Evolutionary conservation across 2,329 filamentous ascomycete species (phyloP).

Genomic region (Fusarium bactridioides): DNA sequence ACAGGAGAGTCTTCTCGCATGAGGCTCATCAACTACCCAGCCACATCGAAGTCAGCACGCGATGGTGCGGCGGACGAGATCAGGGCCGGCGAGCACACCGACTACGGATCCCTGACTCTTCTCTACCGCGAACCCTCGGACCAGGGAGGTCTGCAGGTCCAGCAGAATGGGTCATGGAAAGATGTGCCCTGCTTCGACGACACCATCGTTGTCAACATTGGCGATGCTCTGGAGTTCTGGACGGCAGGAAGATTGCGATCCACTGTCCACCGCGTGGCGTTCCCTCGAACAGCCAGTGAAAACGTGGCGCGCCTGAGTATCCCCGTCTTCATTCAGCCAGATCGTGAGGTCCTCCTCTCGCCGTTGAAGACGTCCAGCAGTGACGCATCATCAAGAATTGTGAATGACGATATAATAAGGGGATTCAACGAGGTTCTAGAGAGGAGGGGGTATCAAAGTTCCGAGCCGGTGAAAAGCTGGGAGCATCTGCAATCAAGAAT

Average conservation of each 20-base stretch:
- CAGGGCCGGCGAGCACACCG: background rate
- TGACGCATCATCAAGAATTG: accelerated
- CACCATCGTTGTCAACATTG: background rate
- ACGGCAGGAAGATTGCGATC: accelerated
- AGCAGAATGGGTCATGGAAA: background rate
- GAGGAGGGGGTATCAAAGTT: background rate
- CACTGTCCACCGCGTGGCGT: background rate
- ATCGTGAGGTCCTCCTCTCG: background rate
- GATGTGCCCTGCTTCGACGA: background rate
- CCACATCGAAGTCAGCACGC: background rate
- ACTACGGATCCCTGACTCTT: background rate
- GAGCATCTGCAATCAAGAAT: background rate
- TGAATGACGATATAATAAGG: background rate
- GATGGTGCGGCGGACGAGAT: background rate
- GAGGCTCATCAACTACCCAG: background rate
- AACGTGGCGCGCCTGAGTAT: background rate
- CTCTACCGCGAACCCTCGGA: background rate
- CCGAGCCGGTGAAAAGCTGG: background rate
- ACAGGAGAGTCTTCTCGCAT: background rate
- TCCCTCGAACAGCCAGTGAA: background rate
- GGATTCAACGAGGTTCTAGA: background rate
- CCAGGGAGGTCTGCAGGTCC: background rate
- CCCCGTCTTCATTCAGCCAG: background rate
- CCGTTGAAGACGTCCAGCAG: background rate
- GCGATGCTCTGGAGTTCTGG: background rate